A percentile compares a stretch with the other conserved stretches of the same genome.
Evolutionary conservation across 345 rosid genomes (phyloP).

Genomic region (Mangifera indica): DNA sequence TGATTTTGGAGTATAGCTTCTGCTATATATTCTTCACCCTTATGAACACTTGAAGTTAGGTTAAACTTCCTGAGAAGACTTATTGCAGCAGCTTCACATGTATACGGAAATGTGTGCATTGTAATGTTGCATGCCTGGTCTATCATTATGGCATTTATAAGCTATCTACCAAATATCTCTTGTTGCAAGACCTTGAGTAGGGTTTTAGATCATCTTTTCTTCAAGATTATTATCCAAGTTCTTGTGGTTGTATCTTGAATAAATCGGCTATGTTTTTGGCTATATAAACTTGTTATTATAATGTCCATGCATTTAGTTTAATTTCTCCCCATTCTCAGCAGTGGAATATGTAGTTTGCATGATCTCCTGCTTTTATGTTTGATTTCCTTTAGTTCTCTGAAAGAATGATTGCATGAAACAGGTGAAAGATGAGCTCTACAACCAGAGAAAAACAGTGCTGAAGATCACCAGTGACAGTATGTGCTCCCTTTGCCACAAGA

Average conservation of each 20-base stretch:
- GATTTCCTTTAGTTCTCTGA: background rate
- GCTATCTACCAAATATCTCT: background rate
- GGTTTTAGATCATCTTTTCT: background rate
- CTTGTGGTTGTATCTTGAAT: background rate
- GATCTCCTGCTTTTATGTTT: background rate
- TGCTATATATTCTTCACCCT: background rate
- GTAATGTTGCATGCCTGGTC: background rate
- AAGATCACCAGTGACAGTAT: slow-evolving; percentile 75
- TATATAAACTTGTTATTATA: background rate
- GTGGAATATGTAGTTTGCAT: too few species aligned
- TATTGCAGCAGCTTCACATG: background rate
- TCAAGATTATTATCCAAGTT: background rate
- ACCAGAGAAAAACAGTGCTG: slow-evolving; percentile 69
- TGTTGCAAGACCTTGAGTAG: background rate
- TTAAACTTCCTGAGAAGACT: background rate
- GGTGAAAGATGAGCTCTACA: slow-evolving; percentile 92
- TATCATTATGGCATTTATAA: background rate
- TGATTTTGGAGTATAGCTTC: background rate
- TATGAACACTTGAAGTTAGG: background rate
- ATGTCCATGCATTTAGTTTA: background rate
- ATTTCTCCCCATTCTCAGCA: background rate
- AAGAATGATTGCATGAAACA: slow-evolving; percentile 29
- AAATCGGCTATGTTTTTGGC: background rate
- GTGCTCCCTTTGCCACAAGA: slow-evolving; percentile 93
- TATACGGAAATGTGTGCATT: background rate